Percentiles rank a stretch among this genome's conserved stretches.
phyloP scores from a whole-genome alignment of 1,284 basidiomycete species.

The Ustilago nuda region DNA sequence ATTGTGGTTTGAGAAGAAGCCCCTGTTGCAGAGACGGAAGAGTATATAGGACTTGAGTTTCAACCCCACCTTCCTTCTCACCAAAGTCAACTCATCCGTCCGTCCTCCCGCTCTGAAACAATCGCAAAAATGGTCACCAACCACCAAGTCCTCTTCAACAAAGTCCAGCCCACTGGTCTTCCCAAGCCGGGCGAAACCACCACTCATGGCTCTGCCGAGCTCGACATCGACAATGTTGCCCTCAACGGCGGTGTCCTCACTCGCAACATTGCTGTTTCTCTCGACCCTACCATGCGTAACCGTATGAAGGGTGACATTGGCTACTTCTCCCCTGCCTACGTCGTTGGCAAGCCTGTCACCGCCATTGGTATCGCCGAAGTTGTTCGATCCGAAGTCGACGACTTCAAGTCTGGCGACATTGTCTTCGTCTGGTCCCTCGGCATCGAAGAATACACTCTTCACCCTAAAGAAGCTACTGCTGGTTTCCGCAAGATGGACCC shows the following conservation, averaged over 20 bases:
- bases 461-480: constrained; percentile 10
- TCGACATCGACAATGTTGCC: constrained; percentile 43
- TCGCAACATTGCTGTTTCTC: constrained; percentile 50
- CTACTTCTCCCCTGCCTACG: constrained; percentile 47
- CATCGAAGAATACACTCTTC: constrained; percentile 46
- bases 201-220: constrained; percentile 14
- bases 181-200: constrained; percentile 48
- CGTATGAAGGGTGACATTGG: constrained; percentile 47
- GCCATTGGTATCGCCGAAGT: constrained; percentile 49
- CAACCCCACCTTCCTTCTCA: too few relatives aligned
- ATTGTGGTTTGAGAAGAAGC: neutral
- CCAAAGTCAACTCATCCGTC: neutral
- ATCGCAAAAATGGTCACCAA: constrained; percentile 46
- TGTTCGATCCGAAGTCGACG: constrained; percentile 30
- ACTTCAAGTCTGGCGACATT: constrained; percentile 30
- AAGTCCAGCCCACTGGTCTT: constrained; percentile 36
- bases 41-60: neutral
- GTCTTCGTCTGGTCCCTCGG: constrained; percentile 34
- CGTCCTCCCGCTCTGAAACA: neutral
- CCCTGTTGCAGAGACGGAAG: neutral
- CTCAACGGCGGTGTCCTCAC: constrained; percentile 47
- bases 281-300: constrained; percentile 56
- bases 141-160: constrained; percentile 53
- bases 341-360: constrained; percentile 28
- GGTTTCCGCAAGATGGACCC: constrained; percentile 39